A percentile compares a stretch with the other conserved stretches of the same genome.
phyloP scores from a whole-genome alignment of 768 basidiomycete genomes.

The Amanita jacksonii region DNA sequence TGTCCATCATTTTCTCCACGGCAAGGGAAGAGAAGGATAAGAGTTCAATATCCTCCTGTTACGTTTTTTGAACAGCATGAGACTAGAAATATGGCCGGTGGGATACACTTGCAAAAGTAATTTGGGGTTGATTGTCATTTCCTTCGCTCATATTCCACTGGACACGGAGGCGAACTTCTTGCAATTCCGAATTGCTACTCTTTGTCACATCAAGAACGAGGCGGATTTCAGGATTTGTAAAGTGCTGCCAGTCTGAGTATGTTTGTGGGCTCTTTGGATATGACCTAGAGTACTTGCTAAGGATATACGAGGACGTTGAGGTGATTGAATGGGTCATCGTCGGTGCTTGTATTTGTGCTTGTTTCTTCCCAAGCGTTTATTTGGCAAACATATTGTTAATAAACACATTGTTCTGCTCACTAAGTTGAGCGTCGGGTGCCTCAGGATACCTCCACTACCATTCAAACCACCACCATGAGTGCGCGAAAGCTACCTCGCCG shows the following conservation, averaged over 20 bases:
- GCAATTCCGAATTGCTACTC: conserved; percentile 37
- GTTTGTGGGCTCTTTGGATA: conserved; percentile 30
- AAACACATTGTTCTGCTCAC: conserved; percentile 2
- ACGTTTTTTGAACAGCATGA: conserved; percentile 1
- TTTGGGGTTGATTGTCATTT: conserved; percentile 39
- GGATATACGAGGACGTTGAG: conserved; percentile 43
- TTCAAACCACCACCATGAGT: conserved; percentile 12
- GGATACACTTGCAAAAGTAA: conserved; percentile 50
- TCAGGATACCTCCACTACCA: conserved; percentile 17
- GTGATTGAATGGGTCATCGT: conserved; percentile 47
- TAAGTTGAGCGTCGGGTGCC: conserved; percentile 24
- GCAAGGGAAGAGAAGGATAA: conserved; percentile 50
- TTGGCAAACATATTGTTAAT: neutral
- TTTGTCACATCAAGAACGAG: conserved; percentile 55
- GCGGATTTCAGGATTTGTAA: conserved; percentile 56
- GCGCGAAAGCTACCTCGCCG: conserved; percentile 31
- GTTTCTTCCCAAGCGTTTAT: no score
- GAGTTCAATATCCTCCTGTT: conserved; percentile 71
- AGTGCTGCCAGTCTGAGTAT: conserved; percentile 56
- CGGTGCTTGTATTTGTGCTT: conserved; percentile 2
- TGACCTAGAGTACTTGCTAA: conserved; percentile 62
- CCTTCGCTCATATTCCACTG: conserved; percentile 45
- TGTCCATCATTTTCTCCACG: conserved; percentile 20
- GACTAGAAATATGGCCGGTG: neutral
- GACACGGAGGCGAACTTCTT: conserved; percentile 57